phyloP scores from a whole-genome alignment of 306 rosid genomes.

The Vicia sativa region DNA sequence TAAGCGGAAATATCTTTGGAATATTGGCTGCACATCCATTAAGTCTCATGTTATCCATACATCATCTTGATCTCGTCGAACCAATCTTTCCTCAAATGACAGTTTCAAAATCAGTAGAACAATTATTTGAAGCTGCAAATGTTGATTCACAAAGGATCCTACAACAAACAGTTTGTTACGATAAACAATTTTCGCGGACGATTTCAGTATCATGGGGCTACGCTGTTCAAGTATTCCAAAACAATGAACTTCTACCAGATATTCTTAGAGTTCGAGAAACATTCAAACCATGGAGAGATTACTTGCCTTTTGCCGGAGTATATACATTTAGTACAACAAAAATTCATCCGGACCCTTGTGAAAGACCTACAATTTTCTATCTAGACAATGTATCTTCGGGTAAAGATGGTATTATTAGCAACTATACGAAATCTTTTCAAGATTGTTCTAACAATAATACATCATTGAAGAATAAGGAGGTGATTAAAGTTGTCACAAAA shows the following conservation, averaged over 20 bases:
- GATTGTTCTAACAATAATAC: constrained; percentile 53
- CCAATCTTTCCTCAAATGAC: constrained; percentile 81
- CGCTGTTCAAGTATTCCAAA: constrained; percentile 64
- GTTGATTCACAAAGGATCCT: constrained; percentile 69
- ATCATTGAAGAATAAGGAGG: constrained; percentile 55
- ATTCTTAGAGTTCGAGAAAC: constrained; percentile 53
- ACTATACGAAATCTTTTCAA: constrained; percentile 48
- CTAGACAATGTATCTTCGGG: constrained; percentile 45
- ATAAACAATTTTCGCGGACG: constrained; percentile 64
- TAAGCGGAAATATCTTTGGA: constrained; percentile 69
- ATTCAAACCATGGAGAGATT: constrained; percentile 59
- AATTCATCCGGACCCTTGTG: constrained; percentile 55
- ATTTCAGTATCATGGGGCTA: constrained; percentile 89
- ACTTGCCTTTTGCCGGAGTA: constrained; percentile 28
- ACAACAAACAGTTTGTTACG: constrained; percentile 82
- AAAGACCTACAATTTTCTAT: constrained; percentile 64
- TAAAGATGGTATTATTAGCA: constrained; percentile 48
- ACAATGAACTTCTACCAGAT: constrained; percentile 56
- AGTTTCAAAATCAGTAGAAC: constrained; percentile 50
- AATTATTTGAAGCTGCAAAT: constrained; percentile 56
- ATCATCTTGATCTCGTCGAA: constrained; percentile 54
- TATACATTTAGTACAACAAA: constrained; percentile 51
- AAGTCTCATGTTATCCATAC: constrained; percentile 70
- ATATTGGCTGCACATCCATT: constrained; percentile 79
- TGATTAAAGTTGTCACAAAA: constrained; percentile 60